Base-by-base conservation (phyloP, 164 flowering plant species). In the Houttuynia cordata region DNA sequence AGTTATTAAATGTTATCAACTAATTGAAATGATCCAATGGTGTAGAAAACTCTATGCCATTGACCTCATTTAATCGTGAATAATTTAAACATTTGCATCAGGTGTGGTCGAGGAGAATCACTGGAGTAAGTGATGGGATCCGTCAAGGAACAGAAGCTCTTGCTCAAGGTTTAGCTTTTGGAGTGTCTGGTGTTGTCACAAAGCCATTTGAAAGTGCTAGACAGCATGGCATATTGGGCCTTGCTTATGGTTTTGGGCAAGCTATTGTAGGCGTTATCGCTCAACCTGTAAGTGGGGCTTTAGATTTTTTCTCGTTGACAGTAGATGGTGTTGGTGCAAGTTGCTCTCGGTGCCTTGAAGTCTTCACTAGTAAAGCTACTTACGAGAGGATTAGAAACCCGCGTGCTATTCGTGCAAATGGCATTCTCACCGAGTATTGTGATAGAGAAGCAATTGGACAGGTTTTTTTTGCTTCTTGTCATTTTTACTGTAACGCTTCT, bases 81-180 rank as follows among this genome's bases (percentile, higher is more conserved):
- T n/a, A n/a, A n/a, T n/a, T n/a, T n/a, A n/a, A n/a, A n/a, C n/a
- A n/a, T n/a, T n/a, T n/a, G n/a, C n/a, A n/a, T n/a, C n/a, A n/a
- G n/a, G n/a, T n/a, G n/a, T n/a, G n/a, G n/a, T n/a, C n/a, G n/a
- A n/a, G n/a, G n/a, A n/a, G n/a, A n/a, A n/a, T n/a, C n/a, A n/a
- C n/a, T n/a, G n/a, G n/a, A n/a, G n/a, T n/a, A n/a, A n/a, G n/a
- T n/a, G n/a, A n/a, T n/a, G n/a, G n/a, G n/a, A n/a, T n/a, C n/a
- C n/a, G n/a, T n/a, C n/a, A n/a, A n/a, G n/a, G n/a, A n/a, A n/a
- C n/a, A n/a, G n/a, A n/a, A n/a, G n/a, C n/a, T n/a, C n/a, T n/a
- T n/a, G n/a, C n/a, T n/a, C n/a, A 93, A 78, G 97, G 99, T 63
- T 65, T 93, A 75, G 99, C 92, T 57, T 93, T 90, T 77, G 99